Evolutionary conservation across 352 stramenopile genomes (phyloP), one percentile per base, ranked within the genome.

Genomic region (Phytopythium helicoides): DNA sequence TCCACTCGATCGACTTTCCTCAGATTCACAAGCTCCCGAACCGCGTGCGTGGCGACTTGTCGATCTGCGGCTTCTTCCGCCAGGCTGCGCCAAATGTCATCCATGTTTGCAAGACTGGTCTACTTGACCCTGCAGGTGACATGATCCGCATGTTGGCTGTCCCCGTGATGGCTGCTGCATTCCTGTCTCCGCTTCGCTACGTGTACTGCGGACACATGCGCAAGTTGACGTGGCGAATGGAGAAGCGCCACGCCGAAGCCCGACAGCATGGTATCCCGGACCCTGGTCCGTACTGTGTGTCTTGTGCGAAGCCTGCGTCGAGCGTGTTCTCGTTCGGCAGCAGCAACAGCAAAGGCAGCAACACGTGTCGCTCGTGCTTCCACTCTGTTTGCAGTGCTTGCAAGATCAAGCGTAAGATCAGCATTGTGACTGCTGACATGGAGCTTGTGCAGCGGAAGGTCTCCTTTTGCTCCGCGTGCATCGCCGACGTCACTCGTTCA

Each of bases 121-220:
- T 69, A 2, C 52, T 83, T 33, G 59, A 80, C 18, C 57, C 61
- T 16, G 47, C 56, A 0, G 70, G 70, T 12, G 64, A 71, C 21
- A 62, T 87, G 53, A 64, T 81, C 44, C 64, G 66, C 42, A 59
- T 73, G 52, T 33, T 74, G 3, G 65, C 62, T 1, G 60, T 73
- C n/a, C 65, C 59, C 7, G 70, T 76, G 12, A 66, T 66, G 48
- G 64, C 66, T 22, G 60, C 77, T 18, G 57, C 55, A 1, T 67
- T 87, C 39, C 34, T 82, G 21, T 76, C 73, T 37, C 47, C 61
- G 3, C 34, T 66, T 26, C 60, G 60, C 0, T 70, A 73, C 42
- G 64, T 73, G 14, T 57, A 78, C 46, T 88, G 74, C 53, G 73
- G 64, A 21, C 74, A 85, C 54, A 86, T 86, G 74, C 76, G 81